phyloP scores from a whole-genome alignment of 2,329 filamentous ascomycete species.

The Ceratocystis alfenasii region DNA sequence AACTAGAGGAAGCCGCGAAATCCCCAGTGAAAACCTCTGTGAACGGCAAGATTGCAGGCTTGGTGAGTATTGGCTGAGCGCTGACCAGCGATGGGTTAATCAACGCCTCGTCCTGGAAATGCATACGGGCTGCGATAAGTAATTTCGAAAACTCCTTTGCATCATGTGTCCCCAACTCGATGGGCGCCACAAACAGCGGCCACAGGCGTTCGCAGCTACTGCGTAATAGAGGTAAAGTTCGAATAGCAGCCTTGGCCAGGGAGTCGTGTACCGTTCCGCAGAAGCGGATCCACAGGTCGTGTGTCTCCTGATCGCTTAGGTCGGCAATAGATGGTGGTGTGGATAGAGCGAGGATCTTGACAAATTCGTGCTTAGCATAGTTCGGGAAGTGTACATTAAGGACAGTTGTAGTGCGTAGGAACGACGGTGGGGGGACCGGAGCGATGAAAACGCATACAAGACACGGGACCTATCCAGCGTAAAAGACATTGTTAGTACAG shows the following conservation, averaged over 20 bases:
- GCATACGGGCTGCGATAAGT: conserved; percentile 54
- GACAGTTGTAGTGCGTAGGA: conserved; percentile 57
- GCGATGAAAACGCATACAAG: conserved; percentile 69
- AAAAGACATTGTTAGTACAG: conserved; percentile 5
- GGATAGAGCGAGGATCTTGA: conserved; percentile 58
- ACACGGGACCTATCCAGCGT: conserved; percentile 54
- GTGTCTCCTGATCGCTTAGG: conserved; percentile 43
- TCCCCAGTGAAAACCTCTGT: conserved; percentile 17
- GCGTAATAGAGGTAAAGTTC: conserved; percentile 63
- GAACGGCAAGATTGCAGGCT: conserved; percentile 22
- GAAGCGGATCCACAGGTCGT: conserved; percentile 69
- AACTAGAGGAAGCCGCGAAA: background rate
- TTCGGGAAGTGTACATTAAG: conserved; percentile 73
- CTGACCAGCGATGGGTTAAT: conserved; percentile 53
- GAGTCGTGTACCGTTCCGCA: conserved; percentile 77
- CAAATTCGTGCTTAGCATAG: conserved; percentile 69
- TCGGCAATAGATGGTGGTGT: conserved; percentile 36
- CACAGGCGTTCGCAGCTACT: conserved; percentile 64
- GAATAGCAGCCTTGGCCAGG: conserved; percentile 64
- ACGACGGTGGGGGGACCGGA: conserved; percentile 55
- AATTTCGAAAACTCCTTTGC: conserved; percentile 76
- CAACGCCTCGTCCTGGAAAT: conserved; percentile 62
- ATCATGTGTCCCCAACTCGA: conserved; percentile 59
- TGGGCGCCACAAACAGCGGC: conserved; percentile 70
- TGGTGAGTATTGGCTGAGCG: background rate